Evolutionary conservation across 176 grass and related monocot species (phyloP).

Genomic region (Saccharum spontaneum): DNA sequence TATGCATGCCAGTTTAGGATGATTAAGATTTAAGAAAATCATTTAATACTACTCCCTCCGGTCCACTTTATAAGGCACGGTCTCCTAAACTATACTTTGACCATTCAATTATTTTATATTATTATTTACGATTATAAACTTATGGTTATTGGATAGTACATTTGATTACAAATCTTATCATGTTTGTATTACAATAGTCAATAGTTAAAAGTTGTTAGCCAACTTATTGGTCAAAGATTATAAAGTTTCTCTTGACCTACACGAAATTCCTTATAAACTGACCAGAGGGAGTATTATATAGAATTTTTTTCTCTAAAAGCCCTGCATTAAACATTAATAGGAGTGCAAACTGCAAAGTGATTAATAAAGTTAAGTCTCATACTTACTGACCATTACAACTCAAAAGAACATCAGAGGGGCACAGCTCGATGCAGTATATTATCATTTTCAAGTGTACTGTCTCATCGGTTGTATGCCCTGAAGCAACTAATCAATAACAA

Average conservation of each 20-base stretch:
- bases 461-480: background rate
- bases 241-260: no score
- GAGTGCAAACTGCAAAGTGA: conserved; percentile 2
- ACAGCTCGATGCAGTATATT: background rate
- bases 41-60: no score
- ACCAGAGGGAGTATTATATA: background rate
- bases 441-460: background rate
- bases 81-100: no score
- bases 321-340: background rate
- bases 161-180: no score
- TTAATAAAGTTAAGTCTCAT: background rate
- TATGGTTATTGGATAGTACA: no score
- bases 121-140: no score
- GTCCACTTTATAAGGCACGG: no score
- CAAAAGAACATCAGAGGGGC: background rate
- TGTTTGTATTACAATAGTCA: no score
- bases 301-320: background rate
- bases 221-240: no score
- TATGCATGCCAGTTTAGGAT: background rate
- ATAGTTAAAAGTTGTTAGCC: no score
- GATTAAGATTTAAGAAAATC: background rate
- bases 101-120: no score
- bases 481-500: conserved; percentile 1
- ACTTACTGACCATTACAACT: background rate
- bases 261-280: no score